Conservation (phyloP, 1,284 basidiomycete genomes). For the Caloboletus inedulis region DNA sequence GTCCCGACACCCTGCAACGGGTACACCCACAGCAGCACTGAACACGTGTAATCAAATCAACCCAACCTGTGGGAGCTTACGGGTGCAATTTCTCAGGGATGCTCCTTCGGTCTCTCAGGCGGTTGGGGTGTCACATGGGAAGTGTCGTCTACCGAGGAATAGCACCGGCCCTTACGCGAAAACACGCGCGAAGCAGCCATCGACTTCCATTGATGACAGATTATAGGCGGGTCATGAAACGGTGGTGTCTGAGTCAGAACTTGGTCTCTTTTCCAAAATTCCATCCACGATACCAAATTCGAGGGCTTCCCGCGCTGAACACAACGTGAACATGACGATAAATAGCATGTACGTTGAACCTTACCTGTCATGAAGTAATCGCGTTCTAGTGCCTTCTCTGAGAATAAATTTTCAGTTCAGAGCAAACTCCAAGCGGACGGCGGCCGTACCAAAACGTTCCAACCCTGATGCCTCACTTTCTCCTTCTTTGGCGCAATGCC, state of each 20-base stretch:
- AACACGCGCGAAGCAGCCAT: conserved; percentile 10
- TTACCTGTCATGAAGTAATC: conserved; percentile 92
- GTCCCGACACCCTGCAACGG: conserved; percentile 16
- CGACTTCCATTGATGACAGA: conserved; percentile 10
- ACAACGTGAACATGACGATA: conserved; percentile 20
- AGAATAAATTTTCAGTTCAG: conserved; percentile 20
- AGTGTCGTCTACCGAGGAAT: conserved; percentile 5
- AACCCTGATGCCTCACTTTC: conserved; percentile 66
- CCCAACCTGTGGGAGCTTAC: conserved; percentile 22
- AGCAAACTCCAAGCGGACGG: conserved; percentile 9
- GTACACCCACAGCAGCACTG: conserved; percentile 12
- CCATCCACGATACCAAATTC: conserved; percentile 90
- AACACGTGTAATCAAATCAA: conserved; percentile 26
- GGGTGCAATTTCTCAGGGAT: conserved; percentile 12
- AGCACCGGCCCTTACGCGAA: conserved; percentile 5
- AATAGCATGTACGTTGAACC: conserved; percentile 25
- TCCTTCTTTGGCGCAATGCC: conserved; percentile 65
- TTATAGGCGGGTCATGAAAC: conserved; percentile 20
- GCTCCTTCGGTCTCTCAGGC: conserved; percentile 15
- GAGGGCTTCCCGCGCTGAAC: conserved; percentile 76
- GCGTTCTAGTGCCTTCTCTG: conserved; percentile 84
- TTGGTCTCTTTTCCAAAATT: conserved; percentile 73
- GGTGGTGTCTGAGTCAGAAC: conserved; percentile 35
- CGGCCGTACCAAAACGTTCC: conserved; percentile 70
- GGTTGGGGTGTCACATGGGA: background rate